Conservation (phyloP, 2,329 filamentous ascomycete genomes). For the Karstenula rhodostoma region DNA sequence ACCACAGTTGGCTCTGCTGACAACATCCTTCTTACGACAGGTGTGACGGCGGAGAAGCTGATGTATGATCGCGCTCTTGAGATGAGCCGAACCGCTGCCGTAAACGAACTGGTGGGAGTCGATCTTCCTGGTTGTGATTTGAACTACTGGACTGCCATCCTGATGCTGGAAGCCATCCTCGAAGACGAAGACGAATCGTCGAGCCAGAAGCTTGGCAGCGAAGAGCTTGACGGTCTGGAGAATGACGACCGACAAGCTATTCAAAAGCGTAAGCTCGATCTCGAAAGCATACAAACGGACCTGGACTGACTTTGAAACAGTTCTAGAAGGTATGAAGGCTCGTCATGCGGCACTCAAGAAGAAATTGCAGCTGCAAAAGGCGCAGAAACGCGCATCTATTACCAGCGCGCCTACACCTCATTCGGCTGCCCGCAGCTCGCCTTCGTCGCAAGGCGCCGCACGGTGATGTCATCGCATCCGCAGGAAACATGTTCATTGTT, state of each 20-base stretch:
- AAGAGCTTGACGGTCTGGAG: slow-evolving; percentile 65
- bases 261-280: slow-evolving; percentile 69
- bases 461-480: slow-evolving; percentile 22
- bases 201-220: slow-evolving; percentile 56
- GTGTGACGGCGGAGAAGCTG: slow-evolving; percentile 92
- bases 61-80: slow-evolving; percentile 98
- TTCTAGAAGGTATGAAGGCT: slow-evolving; percentile 55
- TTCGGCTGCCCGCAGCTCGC: slow-evolving; percentile 41
- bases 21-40: slow-evolving; percentile 83
- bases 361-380: slow-evolving; percentile 54
- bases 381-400: slow-evolving; percentile 47
- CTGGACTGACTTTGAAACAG: slow-evolving; percentile 45
- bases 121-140: slow-evolving; percentile 89
- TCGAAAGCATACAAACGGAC: background rate
- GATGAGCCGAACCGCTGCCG: slow-evolving; percentile 93
- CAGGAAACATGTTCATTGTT: background rate
- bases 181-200: slow-evolving; percentile 75
- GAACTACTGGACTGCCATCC: slow-evolving; percentile 90
- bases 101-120: slow-evolving; percentile 93
- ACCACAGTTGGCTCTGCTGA: slow-evolving; percentile 72
- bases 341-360: slow-evolving; percentile 54
- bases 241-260: slow-evolving; percentile 77
- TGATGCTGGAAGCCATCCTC: slow-evolving; percentile 93
- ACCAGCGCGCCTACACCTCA: slow-evolving; percentile 42
- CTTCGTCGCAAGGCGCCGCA: slow-evolving; percentile 40